phyloP scores from a whole-genome alignment of 352 stramenopile species.

The Globisporangium apiculatum region DNA sequence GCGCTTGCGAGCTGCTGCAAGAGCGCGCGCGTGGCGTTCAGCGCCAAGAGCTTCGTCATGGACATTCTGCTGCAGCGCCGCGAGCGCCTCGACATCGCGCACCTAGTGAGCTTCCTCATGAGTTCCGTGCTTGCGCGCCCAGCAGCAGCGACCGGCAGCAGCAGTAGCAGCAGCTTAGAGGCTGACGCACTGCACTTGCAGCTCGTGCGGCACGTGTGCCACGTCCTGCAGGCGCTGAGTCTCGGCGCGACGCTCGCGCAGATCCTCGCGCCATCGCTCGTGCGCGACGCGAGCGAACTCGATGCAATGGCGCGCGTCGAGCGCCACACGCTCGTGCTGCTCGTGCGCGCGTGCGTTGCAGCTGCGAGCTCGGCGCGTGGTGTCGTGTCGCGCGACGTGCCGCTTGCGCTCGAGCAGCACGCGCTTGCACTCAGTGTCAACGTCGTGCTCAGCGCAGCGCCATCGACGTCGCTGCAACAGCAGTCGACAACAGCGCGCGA shows the following conservation, averaged over 20 bases:
- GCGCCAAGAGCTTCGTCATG: constrained; percentile 80
- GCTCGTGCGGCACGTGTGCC: constrained; percentile 59
- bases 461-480: neutral
- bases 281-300: constrained; percentile 29
- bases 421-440: constrained; percentile 14
- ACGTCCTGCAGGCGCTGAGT: constrained; percentile 55
- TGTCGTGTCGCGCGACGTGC: constrained; percentile 28
- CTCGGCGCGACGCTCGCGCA: constrained; percentile 57
- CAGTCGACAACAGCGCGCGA: too few relatives aligned
- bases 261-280: constrained; percentile 60
- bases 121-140: constrained; percentile 50
- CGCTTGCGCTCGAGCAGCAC: constrained; percentile 35
- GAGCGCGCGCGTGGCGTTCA: constrained; percentile 36
- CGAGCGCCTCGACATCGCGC: constrained; percentile 54
- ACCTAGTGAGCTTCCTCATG: constrained; percentile 79
- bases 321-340: constrained; percentile 51
- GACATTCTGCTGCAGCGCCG: constrained; percentile 71
- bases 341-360: constrained; percentile 50
- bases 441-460: constrained; percentile 3
- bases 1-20: constrained; percentile 74
- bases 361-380: neutral
- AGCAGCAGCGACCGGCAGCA: neutral
- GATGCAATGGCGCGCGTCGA: constrained; percentile 33
- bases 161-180: too few relatives aligned
- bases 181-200: constrained; percentile 28